These are phyloP conservation scores for Claviceps sorghi DNA, from an alignment of 2,329 filamentous ascomycete genomes.

Conservation along the genomic window DNA sequence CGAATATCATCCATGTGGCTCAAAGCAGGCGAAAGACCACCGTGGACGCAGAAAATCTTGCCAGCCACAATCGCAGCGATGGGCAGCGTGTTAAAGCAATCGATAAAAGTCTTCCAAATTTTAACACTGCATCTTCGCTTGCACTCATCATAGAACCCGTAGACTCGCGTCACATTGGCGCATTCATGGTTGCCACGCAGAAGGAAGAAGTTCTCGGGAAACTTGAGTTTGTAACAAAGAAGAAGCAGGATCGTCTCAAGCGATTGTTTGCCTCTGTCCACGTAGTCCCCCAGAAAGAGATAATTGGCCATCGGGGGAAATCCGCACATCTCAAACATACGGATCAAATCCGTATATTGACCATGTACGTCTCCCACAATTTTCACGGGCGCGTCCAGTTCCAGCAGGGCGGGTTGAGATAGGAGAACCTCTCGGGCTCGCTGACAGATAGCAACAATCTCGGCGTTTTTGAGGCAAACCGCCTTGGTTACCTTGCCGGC, in stretches of 20 bases:
- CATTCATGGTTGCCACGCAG: conserved; percentile 93
- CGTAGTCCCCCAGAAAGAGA: conserved; percentile 89
- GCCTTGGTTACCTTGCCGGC: conserved; percentile 95
- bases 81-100: conserved; percentile 89
- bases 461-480: conserved; percentile 92
- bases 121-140: conserved; percentile 94
- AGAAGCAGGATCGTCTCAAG: conserved; percentile 87
- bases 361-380: conserved; percentile 95
- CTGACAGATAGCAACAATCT: conserved; percentile 86
- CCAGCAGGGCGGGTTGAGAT: conserved; percentile 79
- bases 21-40: conserved; percentile 79
- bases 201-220: conserved; percentile 93
- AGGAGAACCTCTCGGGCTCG: conserved; percentile 80
- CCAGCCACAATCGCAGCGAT: conserved; percentile 94
- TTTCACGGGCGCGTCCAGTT: conserved; percentile 89
- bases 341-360: conserved; percentile 89
- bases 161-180: conserved; percentile 87
- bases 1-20: conserved; percentile 98
- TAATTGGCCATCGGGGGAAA: conserved; percentile 89
- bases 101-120: conserved; percentile 95
- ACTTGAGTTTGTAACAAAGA: conserved; percentile 94
- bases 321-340: conserved; percentile 97
- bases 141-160: conserved; percentile 97
- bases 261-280: conserved; percentile 90
- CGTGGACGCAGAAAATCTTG: conserved; percentile 97